Conservation (phyloP, 352 stramenopile species). For the Phytophthora idaei region DNA sequence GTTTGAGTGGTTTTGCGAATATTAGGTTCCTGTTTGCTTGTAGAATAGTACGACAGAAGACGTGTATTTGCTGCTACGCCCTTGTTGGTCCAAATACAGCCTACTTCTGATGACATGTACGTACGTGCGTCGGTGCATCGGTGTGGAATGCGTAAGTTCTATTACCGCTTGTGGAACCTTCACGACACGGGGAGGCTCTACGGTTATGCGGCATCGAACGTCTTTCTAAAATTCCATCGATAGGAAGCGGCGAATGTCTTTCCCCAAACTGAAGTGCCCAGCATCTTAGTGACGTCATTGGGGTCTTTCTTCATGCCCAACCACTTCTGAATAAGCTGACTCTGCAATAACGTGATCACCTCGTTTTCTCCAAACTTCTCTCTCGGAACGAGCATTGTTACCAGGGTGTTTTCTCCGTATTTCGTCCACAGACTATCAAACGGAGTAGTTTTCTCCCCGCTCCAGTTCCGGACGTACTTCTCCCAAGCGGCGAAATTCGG, state of each 20-base stretch:
- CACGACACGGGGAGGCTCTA: too few relatives aligned
- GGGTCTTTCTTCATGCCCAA: neutral
- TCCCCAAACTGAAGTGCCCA: neutral
- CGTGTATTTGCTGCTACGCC: too few relatives aligned
- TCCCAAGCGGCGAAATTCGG: neutral
- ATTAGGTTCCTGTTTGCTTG: too few relatives aligned
- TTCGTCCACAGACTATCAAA: neutral
- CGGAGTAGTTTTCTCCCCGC: neutral
- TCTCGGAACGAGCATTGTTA: neutral
- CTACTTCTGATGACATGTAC: too few relatives aligned
- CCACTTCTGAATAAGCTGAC: neutral
- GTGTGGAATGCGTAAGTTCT: too few relatives aligned
- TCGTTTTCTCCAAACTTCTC: neutral
- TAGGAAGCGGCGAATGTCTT: neutral
- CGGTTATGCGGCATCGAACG: too few relatives aligned
- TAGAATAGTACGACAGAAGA: too few relatives aligned
- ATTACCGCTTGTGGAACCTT: too few relatives aligned
- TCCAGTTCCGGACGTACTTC: neutral
- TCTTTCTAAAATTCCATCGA: neutral
- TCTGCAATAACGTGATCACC: neutral
- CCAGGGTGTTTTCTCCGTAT: neutral
- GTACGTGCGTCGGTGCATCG: too few relatives aligned
- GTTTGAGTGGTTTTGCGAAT: too few relatives aligned
- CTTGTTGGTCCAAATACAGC: too few relatives aligned
- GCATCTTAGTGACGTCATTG: neutral